Conservation (phyloP, 2,329 filamentous ascomycete species). For the Keithomyces neogunnii region DNA sequence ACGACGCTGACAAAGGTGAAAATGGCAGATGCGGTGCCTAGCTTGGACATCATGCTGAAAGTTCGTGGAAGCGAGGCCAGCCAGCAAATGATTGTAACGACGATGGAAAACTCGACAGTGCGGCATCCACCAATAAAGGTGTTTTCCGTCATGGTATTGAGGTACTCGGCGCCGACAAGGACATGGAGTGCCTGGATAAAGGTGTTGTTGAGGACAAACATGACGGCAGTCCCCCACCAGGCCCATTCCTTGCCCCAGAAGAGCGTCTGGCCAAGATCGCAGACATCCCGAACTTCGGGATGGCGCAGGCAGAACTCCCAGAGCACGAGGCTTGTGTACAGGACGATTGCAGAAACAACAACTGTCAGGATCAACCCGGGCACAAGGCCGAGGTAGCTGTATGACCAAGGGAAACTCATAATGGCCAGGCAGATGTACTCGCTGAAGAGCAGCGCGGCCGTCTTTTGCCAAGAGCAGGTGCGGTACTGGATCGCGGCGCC, state of each 20-base stretch:
- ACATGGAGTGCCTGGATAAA: constrained; percentile 82
- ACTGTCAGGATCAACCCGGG: constrained; percentile 76
- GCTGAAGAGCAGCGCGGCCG: constrained; percentile 80
- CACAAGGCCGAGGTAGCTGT: constrained; percentile 77
- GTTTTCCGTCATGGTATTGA: constrained; percentile 77
- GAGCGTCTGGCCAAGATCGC: constrained; percentile 90
- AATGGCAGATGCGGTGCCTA: constrained; percentile 70
- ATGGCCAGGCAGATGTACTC: constrained; percentile 91
- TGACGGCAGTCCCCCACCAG: constrained; percentile 63
- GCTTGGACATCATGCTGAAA: constrained; percentile 69
- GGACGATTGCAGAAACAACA: constrained; percentile 66
- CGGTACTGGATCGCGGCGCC: constrained; percentile 81
- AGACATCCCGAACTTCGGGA: constrained; percentile 85
- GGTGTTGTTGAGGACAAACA: constrained; percentile 92
- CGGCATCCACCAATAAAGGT: constrained; percentile 56
- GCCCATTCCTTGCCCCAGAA: constrained; percentile 77
- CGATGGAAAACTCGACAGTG: constrained; percentile 70
- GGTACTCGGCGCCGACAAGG: constrained; percentile 74
- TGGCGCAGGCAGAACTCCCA: constrained; percentile 89
- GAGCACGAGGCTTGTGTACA: constrained; percentile 59
- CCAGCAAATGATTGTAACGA: constrained; percentile 69
- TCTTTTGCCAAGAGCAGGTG: constrained; percentile 94
- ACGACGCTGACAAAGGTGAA: constrained; percentile 89
- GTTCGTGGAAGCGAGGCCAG: constrained; percentile 76
- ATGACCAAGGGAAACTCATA: constrained; percentile 95